Conservation (phyloP, 345 rosid genomes). For the Hibiscus mutabilis region DNA sequence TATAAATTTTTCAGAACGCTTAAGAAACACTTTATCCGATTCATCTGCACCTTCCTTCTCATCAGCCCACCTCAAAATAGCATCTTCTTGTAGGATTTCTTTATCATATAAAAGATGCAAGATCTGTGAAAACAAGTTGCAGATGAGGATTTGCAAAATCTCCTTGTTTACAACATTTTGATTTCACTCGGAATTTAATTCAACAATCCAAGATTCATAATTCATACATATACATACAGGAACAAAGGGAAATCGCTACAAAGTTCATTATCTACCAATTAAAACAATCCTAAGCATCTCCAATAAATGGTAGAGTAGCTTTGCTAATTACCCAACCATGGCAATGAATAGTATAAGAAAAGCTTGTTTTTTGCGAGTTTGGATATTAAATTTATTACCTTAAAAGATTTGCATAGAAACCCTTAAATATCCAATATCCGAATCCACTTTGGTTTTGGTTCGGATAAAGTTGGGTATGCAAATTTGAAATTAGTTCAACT, state of each 20-base stretch:
- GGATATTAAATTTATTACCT: no score
- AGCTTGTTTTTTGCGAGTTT: background rate
- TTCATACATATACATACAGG: background rate
- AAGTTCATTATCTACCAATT: background rate
- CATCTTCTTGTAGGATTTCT: conserved; percentile 77
- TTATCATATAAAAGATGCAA: conserved; percentile 15
- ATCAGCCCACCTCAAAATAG: conserved; percentile 76
- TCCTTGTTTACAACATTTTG: no score
- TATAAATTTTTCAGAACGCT: conserved; percentile 58
- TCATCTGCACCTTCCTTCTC: conserved; percentile 91
- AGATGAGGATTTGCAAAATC: background rate
- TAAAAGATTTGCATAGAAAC: background rate
- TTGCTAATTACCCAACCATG: background rate
- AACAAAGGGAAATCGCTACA: background rate
- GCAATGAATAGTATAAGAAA: background rate
- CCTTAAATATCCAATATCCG: background rate
- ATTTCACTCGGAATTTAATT: no score
- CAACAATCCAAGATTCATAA: no score
- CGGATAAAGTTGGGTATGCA: background rate
- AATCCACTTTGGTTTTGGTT: background rate
- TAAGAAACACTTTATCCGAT: conserved; percentile 72
- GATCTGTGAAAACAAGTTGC: background rate
- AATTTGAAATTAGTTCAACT: background rate
- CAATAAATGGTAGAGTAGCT: background rate
- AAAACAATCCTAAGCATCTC: background rate